These are phyloP conservation scores for Diversispora eburnea DNA, from an alignment of 192 early-diverging fungal species.

Conservation along the genomic window DNA sequence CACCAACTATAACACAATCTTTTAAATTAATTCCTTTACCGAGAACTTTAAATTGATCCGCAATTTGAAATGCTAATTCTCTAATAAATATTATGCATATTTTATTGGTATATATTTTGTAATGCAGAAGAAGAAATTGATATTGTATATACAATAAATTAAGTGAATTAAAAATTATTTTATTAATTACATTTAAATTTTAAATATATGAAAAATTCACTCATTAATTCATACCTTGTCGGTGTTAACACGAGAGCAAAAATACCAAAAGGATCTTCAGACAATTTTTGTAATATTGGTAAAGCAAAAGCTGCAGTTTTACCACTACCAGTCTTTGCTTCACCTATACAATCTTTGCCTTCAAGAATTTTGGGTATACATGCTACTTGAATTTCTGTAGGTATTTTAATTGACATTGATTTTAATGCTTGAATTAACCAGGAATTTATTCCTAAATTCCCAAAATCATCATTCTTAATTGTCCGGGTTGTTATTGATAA, in stretches of 20 bases:
- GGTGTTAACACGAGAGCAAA: slow-evolving; percentile 97
- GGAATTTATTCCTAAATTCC: slow-evolving; percentile 66
- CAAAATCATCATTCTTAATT: slow-evolving; percentile 41
- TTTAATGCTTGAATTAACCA: slow-evolving; percentile 81
- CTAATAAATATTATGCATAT: slow-evolving; percentile 37
- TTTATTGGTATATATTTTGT: neutral
- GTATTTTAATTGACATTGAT: slow-evolving; percentile 76
- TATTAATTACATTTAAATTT: too few species aligned
- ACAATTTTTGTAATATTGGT: slow-evolving; percentile 91
- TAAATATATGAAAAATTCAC: neutral
- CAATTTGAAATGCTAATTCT: slow-evolving; percentile 97
- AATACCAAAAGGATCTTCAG: slow-evolving; percentile 93
- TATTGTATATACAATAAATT: too few species aligned
- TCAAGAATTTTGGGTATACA: slow-evolving; percentile 79
- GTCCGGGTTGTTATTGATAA: too few species aligned
- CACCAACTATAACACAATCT: slow-evolving; percentile 88
- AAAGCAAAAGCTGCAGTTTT: slow-evolving; percentile 98
- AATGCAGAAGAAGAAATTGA: too few species aligned
- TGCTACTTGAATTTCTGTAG: slow-evolving; percentile 89
- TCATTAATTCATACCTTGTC: slow-evolving; percentile 57
- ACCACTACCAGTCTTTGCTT: slow-evolving; percentile 93
- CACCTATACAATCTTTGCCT: slow-evolving; percentile 84
- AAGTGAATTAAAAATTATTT: too few species aligned
- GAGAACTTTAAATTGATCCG: slow-evolving; percentile 93
- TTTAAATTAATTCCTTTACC: slow-evolving; percentile 83